Conservation (phyloP, 495 filamentous ascomycete genomes). For the Aspergillus nidulans region DNA sequence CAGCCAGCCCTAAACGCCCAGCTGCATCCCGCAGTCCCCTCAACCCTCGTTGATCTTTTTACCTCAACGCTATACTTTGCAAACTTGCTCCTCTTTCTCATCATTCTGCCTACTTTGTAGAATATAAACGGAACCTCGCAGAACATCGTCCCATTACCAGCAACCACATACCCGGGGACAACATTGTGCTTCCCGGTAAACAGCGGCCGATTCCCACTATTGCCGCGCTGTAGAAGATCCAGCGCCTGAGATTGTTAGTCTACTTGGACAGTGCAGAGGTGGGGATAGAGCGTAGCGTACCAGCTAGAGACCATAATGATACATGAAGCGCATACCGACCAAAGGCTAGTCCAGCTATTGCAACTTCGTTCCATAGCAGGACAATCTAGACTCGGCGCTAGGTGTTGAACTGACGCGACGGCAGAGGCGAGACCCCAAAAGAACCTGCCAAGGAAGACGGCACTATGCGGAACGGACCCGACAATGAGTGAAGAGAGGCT, state of each 20-base stretch:
- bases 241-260: conserved; percentile 25
- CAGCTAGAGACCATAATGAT: conserved; percentile 28
- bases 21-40: neutral
- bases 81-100: neutral
- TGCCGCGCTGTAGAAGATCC: conserved; percentile 18
- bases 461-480: conserved; percentile 26
- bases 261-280: neutral
- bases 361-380: conserved; percentile 34
- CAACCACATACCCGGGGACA: neutral
- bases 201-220: neutral
- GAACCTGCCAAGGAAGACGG: conserved; percentile 35
- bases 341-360: conserved; percentile 35
- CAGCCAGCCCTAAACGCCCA: too few relatives aligned
- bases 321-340: conserved; percentile 38
- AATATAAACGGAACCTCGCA: neutral
- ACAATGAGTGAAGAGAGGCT: conserved; percentile 38
- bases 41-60: neutral
- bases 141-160: neutral
- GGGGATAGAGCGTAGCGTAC: conserved; percentile 19
- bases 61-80: neutral
- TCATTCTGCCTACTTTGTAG: neutral
- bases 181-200: neutral
- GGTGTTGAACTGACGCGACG: conserved; percentile 42
- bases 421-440: conserved; percentile 42
- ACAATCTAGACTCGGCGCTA: conserved; percentile 41